Conservation (phyloP, 306 rosid species). For the Cicer yamashitae region DNA sequence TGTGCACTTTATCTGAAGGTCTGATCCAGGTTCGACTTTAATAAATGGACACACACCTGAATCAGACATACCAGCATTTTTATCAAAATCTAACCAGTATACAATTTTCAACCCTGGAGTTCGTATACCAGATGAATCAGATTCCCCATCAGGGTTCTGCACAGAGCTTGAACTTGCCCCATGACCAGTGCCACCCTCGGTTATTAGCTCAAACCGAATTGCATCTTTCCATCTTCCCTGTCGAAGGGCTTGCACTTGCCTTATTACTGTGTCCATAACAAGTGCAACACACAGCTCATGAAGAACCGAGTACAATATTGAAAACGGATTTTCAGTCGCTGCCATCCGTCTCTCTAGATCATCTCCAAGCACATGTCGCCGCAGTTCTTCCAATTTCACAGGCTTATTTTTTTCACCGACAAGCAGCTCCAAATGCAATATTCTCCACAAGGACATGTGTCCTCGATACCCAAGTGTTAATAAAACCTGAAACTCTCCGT, state of each 20-base stretch:
- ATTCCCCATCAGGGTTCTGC: conserved; percentile 86
- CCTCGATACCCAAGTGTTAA: conserved; percentile 97
- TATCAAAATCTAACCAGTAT: conserved; percentile 94
- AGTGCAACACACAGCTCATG: conserved; percentile 93
- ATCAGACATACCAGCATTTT: conserved; percentile 65
- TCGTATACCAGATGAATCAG: conserved; percentile 78
- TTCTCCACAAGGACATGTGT: conserved; percentile 96
- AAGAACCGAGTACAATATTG: conserved; percentile 75
- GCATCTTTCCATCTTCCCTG: conserved; percentile 99
- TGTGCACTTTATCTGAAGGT: conserved; percentile 83
- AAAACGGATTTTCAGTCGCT: conserved; percentile 83
- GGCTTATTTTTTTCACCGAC: conserved; percentile 84
- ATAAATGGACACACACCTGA: conserved; percentile 76
- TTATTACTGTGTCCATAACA: conserved; percentile 86
- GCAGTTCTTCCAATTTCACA: conserved; percentile 71
- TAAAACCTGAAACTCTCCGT: conserved; percentile 91
- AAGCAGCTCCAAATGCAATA: conserved; percentile 90
- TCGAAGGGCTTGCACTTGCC: conserved; percentile 89
- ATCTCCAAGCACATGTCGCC: conserved; percentile 79
- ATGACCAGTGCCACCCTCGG: conserved; percentile 70
- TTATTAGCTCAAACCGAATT: conserved; percentile 85
- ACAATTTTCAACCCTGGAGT: conserved; percentile 88
- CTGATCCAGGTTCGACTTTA: conserved; percentile 90
- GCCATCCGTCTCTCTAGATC: conserved; percentile 99
- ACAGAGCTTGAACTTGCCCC: conserved; percentile 68